Evolutionary conservation across 495 filamentous ascomycete species (phyloP).

Genomic region (Aspergillus hancockii): DNA sequence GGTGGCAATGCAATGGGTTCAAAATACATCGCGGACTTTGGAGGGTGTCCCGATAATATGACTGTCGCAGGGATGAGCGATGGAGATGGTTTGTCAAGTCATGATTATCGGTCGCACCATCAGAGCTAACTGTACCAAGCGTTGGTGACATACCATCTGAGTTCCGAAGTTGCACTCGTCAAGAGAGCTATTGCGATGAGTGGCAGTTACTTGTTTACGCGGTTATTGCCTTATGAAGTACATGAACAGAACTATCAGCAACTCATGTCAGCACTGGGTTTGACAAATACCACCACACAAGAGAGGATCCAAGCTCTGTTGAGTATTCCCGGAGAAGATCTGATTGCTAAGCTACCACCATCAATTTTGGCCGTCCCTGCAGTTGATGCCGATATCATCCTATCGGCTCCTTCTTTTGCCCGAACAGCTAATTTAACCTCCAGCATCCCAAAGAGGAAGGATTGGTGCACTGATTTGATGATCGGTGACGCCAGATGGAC

Average conservation of each 20-base stretch:
- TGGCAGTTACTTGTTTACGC: conserved; percentile 35
- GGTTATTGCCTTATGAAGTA: conserved; percentile 28
- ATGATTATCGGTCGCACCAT: neutral
- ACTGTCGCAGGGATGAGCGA: conserved; percentile 67
- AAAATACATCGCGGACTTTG: conserved; percentile 52
- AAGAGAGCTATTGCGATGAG: conserved; percentile 42
- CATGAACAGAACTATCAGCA: conserved; percentile 40
- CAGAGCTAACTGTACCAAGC: conserved; percentile 15
- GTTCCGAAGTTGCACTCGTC: conserved; percentile 39
- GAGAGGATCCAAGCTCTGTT: conserved; percentile 36
- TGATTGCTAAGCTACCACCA: conserved; percentile 33
- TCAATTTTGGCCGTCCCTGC: conserved; percentile 23
- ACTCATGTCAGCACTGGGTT: conserved; percentile 36
- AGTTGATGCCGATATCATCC: conserved; percentile 40
- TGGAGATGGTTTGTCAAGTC: conserved; percentile 48
- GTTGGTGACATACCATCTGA: conserved; percentile 40
- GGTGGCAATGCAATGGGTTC: conserved; percentile 37
- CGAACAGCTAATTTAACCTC: conserved; percentile 21
- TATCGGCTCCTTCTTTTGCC: conserved; percentile 25
- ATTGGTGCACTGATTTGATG: conserved; percentile 42
- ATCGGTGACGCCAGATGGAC: conserved; percentile 45
- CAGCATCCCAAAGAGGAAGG: conserved; percentile 25
- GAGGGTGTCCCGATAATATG: conserved; percentile 66
- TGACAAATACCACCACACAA: conserved; percentile 26
- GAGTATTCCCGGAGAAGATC: conserved; percentile 32